These are phyloP conservation scores for Fusarium sp. DNA, from an alignment of 2,329 filamentous ascomycete genomes.

Conservation along the genomic window DNA sequence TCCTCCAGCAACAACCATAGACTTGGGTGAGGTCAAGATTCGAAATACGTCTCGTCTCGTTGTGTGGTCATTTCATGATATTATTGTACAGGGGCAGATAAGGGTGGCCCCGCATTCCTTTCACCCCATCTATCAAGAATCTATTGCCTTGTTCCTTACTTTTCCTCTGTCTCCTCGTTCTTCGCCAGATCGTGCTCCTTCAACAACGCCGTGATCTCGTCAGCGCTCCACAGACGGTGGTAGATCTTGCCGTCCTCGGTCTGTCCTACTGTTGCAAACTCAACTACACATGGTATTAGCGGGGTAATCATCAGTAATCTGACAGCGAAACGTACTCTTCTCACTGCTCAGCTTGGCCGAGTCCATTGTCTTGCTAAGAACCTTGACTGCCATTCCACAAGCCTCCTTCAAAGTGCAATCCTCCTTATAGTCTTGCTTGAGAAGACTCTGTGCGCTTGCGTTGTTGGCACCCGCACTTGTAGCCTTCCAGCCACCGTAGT, in stretches of 20 bases:
- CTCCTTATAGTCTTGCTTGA: constrained; percentile 99
- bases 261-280: constrained; percentile 97
- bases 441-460: constrained; percentile 92
- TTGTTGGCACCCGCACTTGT: constrained; percentile 98
- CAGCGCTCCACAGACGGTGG: constrained; percentile 95
- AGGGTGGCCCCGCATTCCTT: constrained; percentile 38
- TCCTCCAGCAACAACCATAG: constrained; percentile 14
- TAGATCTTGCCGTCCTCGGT: constrained; percentile 97
- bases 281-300: constrained; percentile 68
- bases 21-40: constrained; percentile 19
- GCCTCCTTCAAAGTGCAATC: constrained; percentile 96
- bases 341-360: constrained; percentile 98
- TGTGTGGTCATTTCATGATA: constrained; percentile 47
- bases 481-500: constrained; percentile 99
- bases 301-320: background rate
- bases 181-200: constrained; percentile 97
- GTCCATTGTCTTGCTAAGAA: constrained; percentile 99
- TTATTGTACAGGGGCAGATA: constrained; percentile 48
- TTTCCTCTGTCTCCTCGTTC: constrained; percentile 77
- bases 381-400: constrained; percentile 97
- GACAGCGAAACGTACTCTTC: constrained; percentile 77
- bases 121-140: constrained; percentile 46
- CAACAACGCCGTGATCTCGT: constrained; percentile 93
- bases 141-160: constrained; percentile 54
- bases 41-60: constrained; percentile 19